Base-by-base conservation (phyloP, 2,329 filamentous ascomycete genomes). In the Alternaria triticimaculans region DNA sequence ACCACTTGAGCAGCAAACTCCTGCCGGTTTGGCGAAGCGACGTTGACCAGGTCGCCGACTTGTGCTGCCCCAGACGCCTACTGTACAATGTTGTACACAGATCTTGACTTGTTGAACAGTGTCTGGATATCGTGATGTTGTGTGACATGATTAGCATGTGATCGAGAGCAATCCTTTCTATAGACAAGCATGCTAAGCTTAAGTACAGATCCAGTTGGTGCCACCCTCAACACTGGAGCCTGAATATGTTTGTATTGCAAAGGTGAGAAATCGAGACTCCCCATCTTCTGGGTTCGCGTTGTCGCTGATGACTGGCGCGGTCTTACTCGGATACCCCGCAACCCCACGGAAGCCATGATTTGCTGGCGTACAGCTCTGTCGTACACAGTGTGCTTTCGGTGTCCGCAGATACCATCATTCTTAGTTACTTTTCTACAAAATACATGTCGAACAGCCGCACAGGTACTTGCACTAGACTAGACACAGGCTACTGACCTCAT, bases 61-160 rank as follows among this genome's bases (percentile, higher is more conserved):
- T 62, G 66, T 55, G 44, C 26, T 10, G 58, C 62, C n/a, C 26
- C 30, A 28, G 21, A 54, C 20, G 45, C 21, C 33, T 48, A 14
- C 11, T 51, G 45, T 50, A 49, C 44, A 50, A 46, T 8, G 56
- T 63, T 43, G 20, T 54, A 66, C 64, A 59, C 15, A 64, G 58
- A 66, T 64, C 61, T 66, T 68, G 66, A 66, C 58, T 62, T 51
- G 37, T 21, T 33, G 33, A 58, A 45, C 37, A 28, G 45, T 46
- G 48, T 62, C 55, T 55, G 56, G 58, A 57, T 28, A 20, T 55
- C 46, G 45, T 49, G 45, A 26, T 58, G 55, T 25, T 55, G 57
- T 63, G 37, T 61, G 14, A 44, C 37, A 12, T 41, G 26, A 21
- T 23, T 45, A 26, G 56, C 53, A 51, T 63, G 30, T 59, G 30